Evolutionary conservation across 768 basidiomycete species (phyloP), one percentile per base, ranked within the genome.

Genomic region (Hericium erinaceus): DNA sequence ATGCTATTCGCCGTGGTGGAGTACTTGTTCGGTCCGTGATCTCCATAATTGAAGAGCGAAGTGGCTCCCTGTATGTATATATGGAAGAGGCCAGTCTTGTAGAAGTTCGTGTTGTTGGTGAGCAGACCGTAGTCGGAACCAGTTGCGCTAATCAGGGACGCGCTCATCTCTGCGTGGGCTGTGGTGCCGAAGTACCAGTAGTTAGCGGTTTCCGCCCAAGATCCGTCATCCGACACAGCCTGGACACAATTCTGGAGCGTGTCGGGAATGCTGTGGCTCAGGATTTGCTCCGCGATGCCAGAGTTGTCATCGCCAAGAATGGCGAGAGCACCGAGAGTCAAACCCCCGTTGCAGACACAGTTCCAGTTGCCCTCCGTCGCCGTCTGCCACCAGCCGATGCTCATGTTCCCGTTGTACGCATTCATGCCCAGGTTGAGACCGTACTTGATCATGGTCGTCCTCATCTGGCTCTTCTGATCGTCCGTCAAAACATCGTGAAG

Each of bases 151-250:
- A 84, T 67, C 56, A 99, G 81, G 5, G 92, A 79, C 2, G 92
- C 82, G 2, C 85, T 66, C 87, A 98, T 84, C 73, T 98, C 94
- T 4, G 92, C 92, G 65, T 89, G 86, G 15, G 83, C 92, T 8
- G 91, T 95, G 39, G 86, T 90, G 67, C 93, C 95, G 64, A 95
- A 98, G 71, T 91, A 92, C 91, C 92, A 94, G 67, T 93, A 95
- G 71, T 98, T 91, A 39, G 90, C 78, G 0, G 94, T 97, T 72
- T 99, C 97, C 22, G 81, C 74, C 94, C 95, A 98, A 16, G 91
- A 86, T 15, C 95, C 95, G 66, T 97, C 94, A 38, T 74, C 68
- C 13, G 75, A 76, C 15, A 79, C 72, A 20, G 77, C 87, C 18
- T 73, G 60, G 4, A 79, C 87, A 69, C 97, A 98, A 68, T 92